phyloP scores from a whole-genome alignment of 495 filamentous ascomycete species.

The Penicillium canescens region DNA sequence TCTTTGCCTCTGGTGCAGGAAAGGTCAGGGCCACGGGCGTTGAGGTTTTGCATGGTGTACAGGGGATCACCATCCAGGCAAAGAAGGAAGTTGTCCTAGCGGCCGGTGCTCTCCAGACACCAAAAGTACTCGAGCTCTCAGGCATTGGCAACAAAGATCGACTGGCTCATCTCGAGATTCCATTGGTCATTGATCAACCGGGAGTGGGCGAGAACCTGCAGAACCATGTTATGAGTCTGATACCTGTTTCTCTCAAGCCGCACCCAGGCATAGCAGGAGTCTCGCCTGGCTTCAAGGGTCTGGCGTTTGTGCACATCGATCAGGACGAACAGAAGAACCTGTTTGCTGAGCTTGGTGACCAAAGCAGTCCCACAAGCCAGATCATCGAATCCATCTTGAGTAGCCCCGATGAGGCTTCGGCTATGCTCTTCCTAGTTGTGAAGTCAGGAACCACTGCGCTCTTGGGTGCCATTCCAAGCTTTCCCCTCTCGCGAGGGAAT shows the following conservation, averaged over 20 bases:
- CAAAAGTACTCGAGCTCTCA: conserved; percentile 54
- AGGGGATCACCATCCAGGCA: conserved; percentile 14
- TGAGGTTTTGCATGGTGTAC: conserved; percentile 27
- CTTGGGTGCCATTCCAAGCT: conserved; percentile 15
- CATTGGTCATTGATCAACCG: conserved; percentile 30
- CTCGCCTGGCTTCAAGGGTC: conserved; percentile 5
- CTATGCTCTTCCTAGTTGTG: conserved; percentile 1
- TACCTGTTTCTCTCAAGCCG: conserved; percentile 7
- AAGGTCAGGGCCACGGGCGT: conserved; percentile 26
- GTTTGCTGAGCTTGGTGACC: neutral
- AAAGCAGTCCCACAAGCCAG: neutral
- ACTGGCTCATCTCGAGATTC: conserved; percentile 19
- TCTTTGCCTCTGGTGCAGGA: conserved; percentile 19
- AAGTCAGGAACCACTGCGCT: conserved; percentile 9
- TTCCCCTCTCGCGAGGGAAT: conserved; percentile 39
- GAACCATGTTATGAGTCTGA: conserved; percentile 29
- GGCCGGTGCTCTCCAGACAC: conserved; percentile 52
- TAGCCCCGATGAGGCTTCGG: conserved; percentile 12
- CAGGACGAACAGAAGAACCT: conserved; percentile 7
- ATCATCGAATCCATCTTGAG: conserved; percentile 13
- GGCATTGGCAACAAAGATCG: conserved; percentile 35
- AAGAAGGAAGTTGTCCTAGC: conserved; percentile 51
- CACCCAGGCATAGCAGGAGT: conserved; percentile 2
- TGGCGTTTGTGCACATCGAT: conserved; percentile 10
- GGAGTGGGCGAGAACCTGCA: conserved; percentile 46